Conservation (phyloP, 805 yeast genomes). For the Lachancea waltii region DNA sequence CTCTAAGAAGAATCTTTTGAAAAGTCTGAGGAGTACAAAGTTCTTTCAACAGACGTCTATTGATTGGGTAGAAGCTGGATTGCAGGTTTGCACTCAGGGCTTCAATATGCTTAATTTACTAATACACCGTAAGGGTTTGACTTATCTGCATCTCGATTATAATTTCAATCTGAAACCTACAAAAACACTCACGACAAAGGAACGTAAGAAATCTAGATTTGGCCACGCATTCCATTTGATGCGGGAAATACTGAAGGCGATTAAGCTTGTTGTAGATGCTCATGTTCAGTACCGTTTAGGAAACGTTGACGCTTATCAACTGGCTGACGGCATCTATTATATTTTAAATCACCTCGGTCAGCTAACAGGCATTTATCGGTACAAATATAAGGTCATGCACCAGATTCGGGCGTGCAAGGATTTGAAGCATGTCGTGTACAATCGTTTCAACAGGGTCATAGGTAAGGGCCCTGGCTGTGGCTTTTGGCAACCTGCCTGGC, state of each 20-base stretch:
- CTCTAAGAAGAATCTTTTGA: slow-evolving; percentile 53
- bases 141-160: slow-evolving; percentile 89
- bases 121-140: slow-evolving; percentile 84
- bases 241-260: slow-evolving; percentile 79
- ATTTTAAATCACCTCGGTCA: slow-evolving; percentile 91
- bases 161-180: slow-evolving; percentile 95
- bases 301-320: slow-evolving; percentile 83
- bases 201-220: slow-evolving; percentile 89
- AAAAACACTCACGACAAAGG: slow-evolving; percentile 92
- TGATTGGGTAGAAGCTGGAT: slow-evolving; percentile 98
- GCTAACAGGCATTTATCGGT: slow-evolving; percentile 91
- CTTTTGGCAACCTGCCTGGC: slow-evolving; percentile 99
- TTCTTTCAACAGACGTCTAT: slow-evolving; percentile 86
- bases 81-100: slow-evolving; percentile 90
- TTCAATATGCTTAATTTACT: slow-evolving; percentile 85
- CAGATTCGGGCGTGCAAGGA: slow-evolving; percentile 96
- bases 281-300: slow-evolving; percentile 90
- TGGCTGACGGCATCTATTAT: slow-evolving; percentile 92
- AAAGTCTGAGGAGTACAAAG: slow-evolving; percentile 67
- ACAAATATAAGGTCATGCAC: slow-evolving; percentile 97
- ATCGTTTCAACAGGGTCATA: slow-evolving; percentile 73
- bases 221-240: slow-evolving; percentile 94
- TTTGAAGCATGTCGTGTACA: slow-evolving; percentile 83
- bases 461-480: slow-evolving; percentile 99
- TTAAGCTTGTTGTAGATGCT: slow-evolving; percentile 83